A percentile compares a stretch with the other conserved stretches of the same genome.
Conservation (phyloP, 805 yeast genomes). For the Cyberlindnera mrakii region DNA sequence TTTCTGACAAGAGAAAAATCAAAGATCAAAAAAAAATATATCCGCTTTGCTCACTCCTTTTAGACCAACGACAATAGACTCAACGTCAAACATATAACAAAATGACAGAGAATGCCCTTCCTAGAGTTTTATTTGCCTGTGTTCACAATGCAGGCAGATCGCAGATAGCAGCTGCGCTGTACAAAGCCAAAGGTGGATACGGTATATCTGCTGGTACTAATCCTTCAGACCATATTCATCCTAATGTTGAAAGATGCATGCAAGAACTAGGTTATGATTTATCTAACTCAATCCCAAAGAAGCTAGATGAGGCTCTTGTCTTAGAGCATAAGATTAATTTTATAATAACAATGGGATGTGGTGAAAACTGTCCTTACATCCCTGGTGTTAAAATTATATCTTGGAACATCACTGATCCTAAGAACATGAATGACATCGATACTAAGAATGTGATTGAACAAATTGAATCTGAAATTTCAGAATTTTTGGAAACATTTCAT, state of each 20-base stretch:
- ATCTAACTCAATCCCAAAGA: not conserved
- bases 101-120: not conserved
- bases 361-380: not conserved
- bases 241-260: not conserved
- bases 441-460: not conserved
- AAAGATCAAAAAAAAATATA: too few relatives aligned
- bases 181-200: not conserved
- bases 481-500: not conserved
- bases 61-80: too few relatives aligned
- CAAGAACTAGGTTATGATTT: not conserved
- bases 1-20: too few relatives aligned
- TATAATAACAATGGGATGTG: not conserved
- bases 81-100: not conserved
- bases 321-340: not conserved
- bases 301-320: not conserved
- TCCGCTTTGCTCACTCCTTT: too few relatives aligned
- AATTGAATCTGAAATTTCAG: not conserved
- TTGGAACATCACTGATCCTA: not conserved
- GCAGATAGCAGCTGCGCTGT: not conserved
- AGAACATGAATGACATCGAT: not conserved
- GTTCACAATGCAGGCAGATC: not conserved
- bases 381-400: not conserved
- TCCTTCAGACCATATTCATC: not conserved
- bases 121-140: not conserved
- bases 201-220: conserved; percentile 1